phyloP scores from a whole-genome alignment of 495 filamentous ascomycete genomes.

The Neurospora cerealis region DNA sequence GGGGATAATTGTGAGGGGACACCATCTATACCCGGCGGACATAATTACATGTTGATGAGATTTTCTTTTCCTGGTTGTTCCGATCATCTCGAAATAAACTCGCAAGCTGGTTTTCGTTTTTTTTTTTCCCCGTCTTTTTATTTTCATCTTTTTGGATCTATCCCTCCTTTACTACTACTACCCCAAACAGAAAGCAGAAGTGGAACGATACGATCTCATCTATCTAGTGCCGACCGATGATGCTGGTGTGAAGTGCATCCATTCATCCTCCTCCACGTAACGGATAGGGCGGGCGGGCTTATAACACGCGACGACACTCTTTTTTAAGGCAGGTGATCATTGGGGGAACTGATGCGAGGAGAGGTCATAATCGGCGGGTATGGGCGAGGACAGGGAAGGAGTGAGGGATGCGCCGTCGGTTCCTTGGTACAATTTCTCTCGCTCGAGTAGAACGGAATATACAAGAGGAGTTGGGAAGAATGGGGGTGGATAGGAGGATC shows the following conservation, averaged over 20 bases:
- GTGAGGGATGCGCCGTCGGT: neutral
- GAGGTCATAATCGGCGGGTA: neutral
- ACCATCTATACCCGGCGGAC: conserved; percentile 18
- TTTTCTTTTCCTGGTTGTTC: conserved; percentile 2
- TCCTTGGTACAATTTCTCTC: neutral
- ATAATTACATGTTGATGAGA: conserved; percentile 1
- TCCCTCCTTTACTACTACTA: conserved; percentile 1
- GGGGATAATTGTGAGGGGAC: neutral
- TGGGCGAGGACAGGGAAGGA: neutral
- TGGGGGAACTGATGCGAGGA: neutral
- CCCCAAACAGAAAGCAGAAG: neutral
- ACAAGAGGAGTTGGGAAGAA: neutral
- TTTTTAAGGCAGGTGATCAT: neutral
- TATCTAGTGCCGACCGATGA: neutral
- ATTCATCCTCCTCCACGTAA: neutral
- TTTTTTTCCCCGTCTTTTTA: conserved; percentile 6
- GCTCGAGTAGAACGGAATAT: neutral
- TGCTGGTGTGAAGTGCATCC: neutral
- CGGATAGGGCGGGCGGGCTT: neutral
- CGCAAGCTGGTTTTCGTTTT: neutral
- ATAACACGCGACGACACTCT: neutral
- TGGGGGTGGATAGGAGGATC: neutral
- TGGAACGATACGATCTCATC: neutral
- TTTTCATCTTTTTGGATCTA: conserved; percentile 11
- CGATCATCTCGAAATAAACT: neutral